Conservation (phyloP, 495 filamentous ascomycete genomes). For the Echria macrotheca region DNA sequence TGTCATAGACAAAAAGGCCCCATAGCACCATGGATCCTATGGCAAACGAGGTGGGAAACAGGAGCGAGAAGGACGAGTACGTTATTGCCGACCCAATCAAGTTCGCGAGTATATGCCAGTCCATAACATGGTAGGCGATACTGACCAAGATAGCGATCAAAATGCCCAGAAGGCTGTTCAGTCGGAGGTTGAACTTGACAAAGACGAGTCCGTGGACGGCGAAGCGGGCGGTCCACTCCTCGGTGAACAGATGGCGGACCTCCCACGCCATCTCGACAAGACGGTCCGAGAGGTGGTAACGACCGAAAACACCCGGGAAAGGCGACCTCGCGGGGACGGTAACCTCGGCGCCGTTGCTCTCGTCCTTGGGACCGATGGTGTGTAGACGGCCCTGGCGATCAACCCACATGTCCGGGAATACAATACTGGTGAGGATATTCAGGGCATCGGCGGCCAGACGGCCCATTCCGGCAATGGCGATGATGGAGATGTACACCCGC, state of each 20-base stretch:
- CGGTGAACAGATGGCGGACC: constrained; percentile 37
- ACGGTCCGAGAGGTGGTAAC: constrained; percentile 19
- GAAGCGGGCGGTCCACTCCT: constrained; percentile 44
- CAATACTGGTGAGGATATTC: constrained; percentile 56
- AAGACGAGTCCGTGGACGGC: constrained; percentile 33
- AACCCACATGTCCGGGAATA: constrained; percentile 65
- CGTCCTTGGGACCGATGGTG: constrained; percentile 33
- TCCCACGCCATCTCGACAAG: constrained; percentile 34
- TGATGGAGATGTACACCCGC: constrained; percentile 74
- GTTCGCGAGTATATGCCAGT: constrained; percentile 74
- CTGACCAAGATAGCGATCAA: constrained; percentile 54
- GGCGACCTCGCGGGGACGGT: constrained; percentile 33
- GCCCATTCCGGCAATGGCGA: constrained; percentile 69
- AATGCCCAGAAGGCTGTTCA: constrained; percentile 49
- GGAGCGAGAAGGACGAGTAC: constrained; percentile 72
- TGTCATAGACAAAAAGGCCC: constrained; percentile 88
- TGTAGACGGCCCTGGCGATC: constrained; percentile 38
- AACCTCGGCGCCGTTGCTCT: constrained; percentile 12
- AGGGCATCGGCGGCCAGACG: constrained; percentile 64
- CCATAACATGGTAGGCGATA: constrained; percentile 62
- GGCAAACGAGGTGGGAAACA: constrained; percentile 86
- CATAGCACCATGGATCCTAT: constrained; percentile 73
- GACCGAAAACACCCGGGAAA: constrained; percentile 39
- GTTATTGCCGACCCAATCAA: constrained; percentile 80
- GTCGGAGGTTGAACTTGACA: constrained; percentile 31